Evolutionary conservation across 1,284 basidiomycete species (phyloP).

Genomic region (Prillingera fragicola): DNA sequence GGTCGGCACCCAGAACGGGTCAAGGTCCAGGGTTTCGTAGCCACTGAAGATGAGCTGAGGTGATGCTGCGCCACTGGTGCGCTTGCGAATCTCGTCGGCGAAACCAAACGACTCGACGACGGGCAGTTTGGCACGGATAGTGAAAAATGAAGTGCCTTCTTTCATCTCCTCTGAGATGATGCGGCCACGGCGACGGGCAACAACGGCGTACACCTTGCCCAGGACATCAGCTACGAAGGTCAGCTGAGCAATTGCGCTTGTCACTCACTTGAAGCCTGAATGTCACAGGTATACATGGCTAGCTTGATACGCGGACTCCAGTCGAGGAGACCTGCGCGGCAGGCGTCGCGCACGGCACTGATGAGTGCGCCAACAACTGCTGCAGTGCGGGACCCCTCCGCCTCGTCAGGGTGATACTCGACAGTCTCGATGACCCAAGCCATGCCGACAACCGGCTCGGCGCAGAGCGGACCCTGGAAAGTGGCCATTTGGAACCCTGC

Average conservation of each 20-base stretch:
- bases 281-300: slow-evolving; percentile 98
- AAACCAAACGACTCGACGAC: slow-evolving; percentile 98
- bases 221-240: slow-evolving; percentile 75
- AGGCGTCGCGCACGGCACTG: slow-evolving; percentile 81
- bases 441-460: slow-evolving; percentile 90
- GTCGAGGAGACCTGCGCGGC: slow-evolving; percentile 80
- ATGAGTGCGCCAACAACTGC: slow-evolving; percentile 86
- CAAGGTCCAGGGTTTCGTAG: slow-evolving; percentile 79
- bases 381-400: slow-evolving; percentile 54
- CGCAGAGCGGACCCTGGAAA: slow-evolving; percentile 88
- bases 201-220: slow-evolving; percentile 95
- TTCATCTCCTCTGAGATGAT: slow-evolving; percentile 98
- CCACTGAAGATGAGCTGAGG: slow-evolving; percentile 96
- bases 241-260: not conserved
- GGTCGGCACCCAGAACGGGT: slow-evolving; percentile 98
- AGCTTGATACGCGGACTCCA: slow-evolving; percentile 97
- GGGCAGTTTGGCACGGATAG: slow-evolving; percentile 81
- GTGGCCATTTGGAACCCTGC: slow-evolving; percentile 93
- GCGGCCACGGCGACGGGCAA: slow-evolving; percentile 80
- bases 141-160: slow-evolving; percentile 94
- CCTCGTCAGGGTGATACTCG: slow-evolving; percentile 50
- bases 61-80: slow-evolving; percentile 92
- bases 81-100: slow-evolving; percentile 92
- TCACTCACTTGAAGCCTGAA: slow-evolving; percentile 86
- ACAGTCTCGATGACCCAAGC: slow-evolving; percentile 84